A percentile compares a stretch with the other conserved stretches of the same genome.
Conservation (phyloP, 805 yeast genomes). For the Dipodascus albidus region DNA sequence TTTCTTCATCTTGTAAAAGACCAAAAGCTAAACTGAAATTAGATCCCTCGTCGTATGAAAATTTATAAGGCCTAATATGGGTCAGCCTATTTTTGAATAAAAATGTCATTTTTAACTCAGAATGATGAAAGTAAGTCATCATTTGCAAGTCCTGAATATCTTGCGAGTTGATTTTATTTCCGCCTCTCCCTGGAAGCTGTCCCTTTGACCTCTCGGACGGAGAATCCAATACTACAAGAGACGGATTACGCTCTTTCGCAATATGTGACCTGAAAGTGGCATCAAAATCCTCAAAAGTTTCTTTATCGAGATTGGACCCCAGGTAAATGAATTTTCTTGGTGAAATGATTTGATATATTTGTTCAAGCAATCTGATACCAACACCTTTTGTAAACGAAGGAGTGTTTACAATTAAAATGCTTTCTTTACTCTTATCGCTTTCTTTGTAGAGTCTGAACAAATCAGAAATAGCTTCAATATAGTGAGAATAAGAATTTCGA, state of each 20-base stretch:
- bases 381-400: constrained; percentile 92
- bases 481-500: constrained; percentile 42
- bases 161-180: constrained; percentile 14
- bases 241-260: constrained; percentile 3
- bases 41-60: neutral
- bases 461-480: neutral
- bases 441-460: neutral
- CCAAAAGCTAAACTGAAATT: neutral
- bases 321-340: constrained; percentile 52
- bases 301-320: constrained; percentile 26
- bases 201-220: constrained; percentile 18
- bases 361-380: constrained; percentile 55
- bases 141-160: neutral
- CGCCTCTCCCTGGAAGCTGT: constrained; percentile 25
- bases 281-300: constrained; percentile 8
- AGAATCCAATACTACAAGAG: constrained; percentile 18
- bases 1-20: neutral
- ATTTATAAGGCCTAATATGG: neutral
- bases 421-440: neutral
- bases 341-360: constrained; percentile 28
- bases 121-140: neutral
- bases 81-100: neutral
- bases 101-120: neutral
- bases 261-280: neutral
- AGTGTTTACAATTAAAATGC: constrained; percentile 52